Evolutionary conservation across 768 basidiomycete genomes (phyloP), one percentile per base, ranked within the genome.

Genomic region (Lentinula sp.): DNA sequence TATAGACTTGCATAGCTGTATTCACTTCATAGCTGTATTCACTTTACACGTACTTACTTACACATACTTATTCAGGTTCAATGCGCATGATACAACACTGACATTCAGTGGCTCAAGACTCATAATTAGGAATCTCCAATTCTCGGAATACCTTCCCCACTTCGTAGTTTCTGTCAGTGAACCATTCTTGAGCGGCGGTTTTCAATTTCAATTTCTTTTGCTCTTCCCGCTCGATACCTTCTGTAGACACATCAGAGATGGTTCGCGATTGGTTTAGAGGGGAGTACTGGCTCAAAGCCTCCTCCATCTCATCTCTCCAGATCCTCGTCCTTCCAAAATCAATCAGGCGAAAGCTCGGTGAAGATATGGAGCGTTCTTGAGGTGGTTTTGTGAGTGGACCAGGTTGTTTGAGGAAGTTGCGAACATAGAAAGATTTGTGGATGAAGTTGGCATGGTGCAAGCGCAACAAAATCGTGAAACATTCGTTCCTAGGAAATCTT

Each of bases 331-430:
- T 73, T 11, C 82, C 82, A 42, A 82, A 81, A 65, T 84, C 82
- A 57, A 84, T 81, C 62, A 83, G 55, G 23, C 82, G 75, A 65
- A 80, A 83, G 55, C 72, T 74, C 8, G 75, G 74, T 1, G 61
- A 43, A 6, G 60, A 16, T 34, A 63, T 6, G 11, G 72, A 70
- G 13, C 77, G 74, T 52, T 63, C 32, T 11, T n/a, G 21, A 0
- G 69, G 73, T 2, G 71, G 69, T n/a, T 64, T 62, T 7, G 71
- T 46, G 79, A 71, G 28, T 23, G 76, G 77, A 2, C 80, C 80
- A 0, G 65, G 66, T 57, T 83, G 80, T 16, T 74, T 65, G 34
- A 82, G 66, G 50, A 81, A 70, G 64, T 84, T 84, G 34, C 78
- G 76, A 6, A 65, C 57, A 50, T 82, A 28, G 28, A 28, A 28